phyloP scores from a whole-genome alignment of 768 basidiomycete species.

The Imleria badia region DNA sequence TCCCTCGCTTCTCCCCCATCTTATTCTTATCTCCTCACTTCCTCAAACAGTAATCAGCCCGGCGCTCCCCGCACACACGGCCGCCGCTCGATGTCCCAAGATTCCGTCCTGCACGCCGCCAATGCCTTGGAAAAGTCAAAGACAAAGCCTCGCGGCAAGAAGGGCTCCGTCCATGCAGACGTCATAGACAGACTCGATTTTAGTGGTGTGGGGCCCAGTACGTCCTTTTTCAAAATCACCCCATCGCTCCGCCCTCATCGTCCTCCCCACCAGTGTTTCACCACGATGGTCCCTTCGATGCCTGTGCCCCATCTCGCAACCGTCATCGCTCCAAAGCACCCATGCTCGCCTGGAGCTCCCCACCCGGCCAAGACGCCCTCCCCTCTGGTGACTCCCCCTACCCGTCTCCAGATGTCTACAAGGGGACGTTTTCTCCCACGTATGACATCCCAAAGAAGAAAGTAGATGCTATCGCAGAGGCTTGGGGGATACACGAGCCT shows the following conservation, averaged over 20 bases:
- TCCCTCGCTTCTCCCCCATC: slow-evolving; percentile 3
- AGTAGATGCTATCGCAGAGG: slow-evolving; percentile 86
- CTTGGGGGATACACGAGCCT: slow-evolving; percentile 91
- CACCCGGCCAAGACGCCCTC: slow-evolving; percentile 41
- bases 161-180: slow-evolving; percentile 81
- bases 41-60: slow-evolving; percentile 22
- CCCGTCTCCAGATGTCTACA: slow-evolving; percentile 43
- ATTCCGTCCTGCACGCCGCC: slow-evolving; percentile 41
- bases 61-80: slow-evolving; percentile 27
- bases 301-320: slow-evolving; percentile 89
- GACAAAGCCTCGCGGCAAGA: slow-evolving; percentile 54
- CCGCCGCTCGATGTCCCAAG: slow-evolving; percentile 51
- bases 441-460: slow-evolving; percentile 75
- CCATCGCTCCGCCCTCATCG: not conserved
- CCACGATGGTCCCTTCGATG: slow-evolving; percentile 91
- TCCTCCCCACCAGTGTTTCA: slow-evolving; percentile 66
- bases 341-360: slow-evolving; percentile 70
- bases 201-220: slow-evolving; percentile 81
- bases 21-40: slow-evolving; percentile 20
- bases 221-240: slow-evolving; percentile 35
- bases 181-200: slow-evolving; percentile 88
- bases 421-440: slow-evolving; percentile 46
- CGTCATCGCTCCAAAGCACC: slow-evolving; percentile 76
- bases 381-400: slow-evolving; percentile 48
- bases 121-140: slow-evolving; percentile 46